phyloP scores from a whole-genome alignment of 2,329 filamentous ascomycete species.

The Calonectria honghensis region DNA sequence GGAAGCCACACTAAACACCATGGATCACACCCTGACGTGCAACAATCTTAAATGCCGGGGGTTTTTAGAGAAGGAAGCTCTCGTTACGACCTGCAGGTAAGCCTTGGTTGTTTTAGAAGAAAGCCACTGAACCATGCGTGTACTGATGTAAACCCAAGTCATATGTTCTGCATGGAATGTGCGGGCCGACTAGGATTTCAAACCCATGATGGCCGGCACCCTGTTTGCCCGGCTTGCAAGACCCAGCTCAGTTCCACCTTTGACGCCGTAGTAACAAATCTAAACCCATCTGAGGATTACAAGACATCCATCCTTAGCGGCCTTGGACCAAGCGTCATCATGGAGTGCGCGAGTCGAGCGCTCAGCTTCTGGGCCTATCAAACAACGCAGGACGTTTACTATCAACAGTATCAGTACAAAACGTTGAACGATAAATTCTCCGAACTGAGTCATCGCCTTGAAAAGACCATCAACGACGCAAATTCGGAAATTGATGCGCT shows the following conservation, averaged over 20 bases:
- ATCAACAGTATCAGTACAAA: slow-evolving; percentile 85
- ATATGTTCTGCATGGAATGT: slow-evolving; percentile 89
- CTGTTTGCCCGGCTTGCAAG: slow-evolving; percentile 84
- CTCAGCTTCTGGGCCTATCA: slow-evolving; percentile 93
- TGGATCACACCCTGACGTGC: slow-evolving; percentile 86
- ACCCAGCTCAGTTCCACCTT: slow-evolving; percentile 81
- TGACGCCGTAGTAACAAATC: slow-evolving; percentile 81
- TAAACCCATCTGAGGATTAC: slow-evolving; percentile 91
- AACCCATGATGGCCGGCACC: slow-evolving; percentile 60
- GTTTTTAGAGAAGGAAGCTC: slow-evolving; percentile 80
- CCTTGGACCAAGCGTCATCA: slow-evolving; percentile 85
- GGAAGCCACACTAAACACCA: slow-evolving; percentile 59
- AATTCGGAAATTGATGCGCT: slow-evolving; percentile 82
- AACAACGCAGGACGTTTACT: slow-evolving; percentile 86
- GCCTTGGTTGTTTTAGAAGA: neutral
- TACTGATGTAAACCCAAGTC: slow-evolving; percentile 68
- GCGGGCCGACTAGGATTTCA: slow-evolving; percentile 79
- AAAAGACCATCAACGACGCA: slow-evolving; percentile 84
- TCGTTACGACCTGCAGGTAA: slow-evolving; percentile 93
- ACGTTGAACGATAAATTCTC: slow-evolving; percentile 83
- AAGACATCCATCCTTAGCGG: slow-evolving; percentile 91
- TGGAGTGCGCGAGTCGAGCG: slow-evolving; percentile 89
- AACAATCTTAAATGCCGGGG: slow-evolving; percentile 86
- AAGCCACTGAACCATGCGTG: neutral
- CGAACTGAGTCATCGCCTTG: slow-evolving; percentile 78